Evolutionary conservation across 2,329 filamentous ascomycete species (phyloP).

Genomic region (Ceratocystis huliohia): DNA sequence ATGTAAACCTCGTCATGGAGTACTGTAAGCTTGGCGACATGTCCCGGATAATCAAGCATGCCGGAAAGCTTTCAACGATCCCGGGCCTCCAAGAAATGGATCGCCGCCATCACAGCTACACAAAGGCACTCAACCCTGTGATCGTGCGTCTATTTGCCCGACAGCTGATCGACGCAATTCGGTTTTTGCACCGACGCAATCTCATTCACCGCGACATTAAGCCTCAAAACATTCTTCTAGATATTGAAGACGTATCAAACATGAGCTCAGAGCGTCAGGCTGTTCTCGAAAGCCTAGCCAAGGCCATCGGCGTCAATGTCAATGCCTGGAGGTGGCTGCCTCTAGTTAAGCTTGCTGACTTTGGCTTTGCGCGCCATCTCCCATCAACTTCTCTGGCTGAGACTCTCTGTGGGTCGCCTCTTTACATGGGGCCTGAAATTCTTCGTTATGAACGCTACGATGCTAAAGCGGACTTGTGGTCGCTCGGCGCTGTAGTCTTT

Average conservation of each 20-base stretch:
- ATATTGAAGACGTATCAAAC: slow-evolving; percentile 33
- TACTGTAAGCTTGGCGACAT: slow-evolving; percentile 93
- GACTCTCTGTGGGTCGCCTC: slow-evolving; percentile 86
- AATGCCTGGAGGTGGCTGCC: slow-evolving; percentile 40
- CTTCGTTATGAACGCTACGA: slow-evolving; percentile 95
- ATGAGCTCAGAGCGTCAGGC: slow-evolving; percentile 60
- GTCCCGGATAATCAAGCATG: slow-evolving; percentile 91
- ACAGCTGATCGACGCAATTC: slow-evolving; percentile 80
- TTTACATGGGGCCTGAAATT: slow-evolving; percentile 99
- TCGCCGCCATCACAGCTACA: slow-evolving; percentile 75
- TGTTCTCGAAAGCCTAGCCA: slow-evolving; percentile 30
- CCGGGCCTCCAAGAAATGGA: slow-evolving; percentile 81
- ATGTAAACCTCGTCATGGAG: slow-evolving; percentile 97
- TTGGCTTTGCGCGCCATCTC: slow-evolving; percentile 90
- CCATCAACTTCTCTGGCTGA: slow-evolving; percentile 86
- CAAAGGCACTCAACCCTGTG: slow-evolving; percentile 90
- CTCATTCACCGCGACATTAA: slow-evolving; percentile 96
- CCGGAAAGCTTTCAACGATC: slow-evolving; percentile 66
- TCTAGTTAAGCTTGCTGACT: slow-evolving; percentile 96
- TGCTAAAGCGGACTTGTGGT: slow-evolving; percentile 94
- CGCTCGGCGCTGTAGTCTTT: slow-evolving; percentile 85
- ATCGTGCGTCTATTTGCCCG: slow-evolving; percentile 91
- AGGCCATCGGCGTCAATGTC: slow-evolving; percentile 54
- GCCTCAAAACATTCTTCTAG: slow-evolving; percentile 81
- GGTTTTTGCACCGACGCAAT: slow-evolving; percentile 73